Evolutionary conservation across 768 basidiomycete genomes (phyloP), one percentile per base, ranked within the genome.

Genomic region (Kwoniella dejecticola): DNA sequence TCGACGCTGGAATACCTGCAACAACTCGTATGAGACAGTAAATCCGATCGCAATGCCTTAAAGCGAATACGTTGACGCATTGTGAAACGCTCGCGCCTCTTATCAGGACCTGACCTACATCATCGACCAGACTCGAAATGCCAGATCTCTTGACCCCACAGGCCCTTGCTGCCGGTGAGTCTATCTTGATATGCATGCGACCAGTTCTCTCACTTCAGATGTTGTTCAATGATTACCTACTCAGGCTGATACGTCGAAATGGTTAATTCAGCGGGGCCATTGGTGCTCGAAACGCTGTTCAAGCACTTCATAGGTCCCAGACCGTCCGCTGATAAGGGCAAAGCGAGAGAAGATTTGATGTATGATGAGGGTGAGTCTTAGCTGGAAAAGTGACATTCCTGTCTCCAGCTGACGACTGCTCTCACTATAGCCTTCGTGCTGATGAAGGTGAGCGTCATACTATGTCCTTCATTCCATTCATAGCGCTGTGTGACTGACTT

Each of bases 261-360:
- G 21, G 4, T 26, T n/a, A 41, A 17, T 17, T 58, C 52, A 69
- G 74, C 74, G 24, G 75, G 75, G n/a, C 77, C 77, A 2, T 58
- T 78, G 24, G 57, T 78, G 40, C 67, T 78, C 38, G 75, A 75
- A 49, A 90, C 88, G 0, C 82, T 91, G n/a, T 82, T 91, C 71
- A 89, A 88, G 75, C 91, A 93, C 74, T 94, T 91, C 77, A 84
- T 93, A 48, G 87, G 88, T 44, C 83, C 86, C 13, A 75, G 72
- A 50, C 53, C 61, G 26, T 60, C 69, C 6, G 66, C 69, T 10
- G 78, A 80, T 38, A 77, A 78, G 30, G 80, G 81, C 33, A 81
- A 83, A 33, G 84, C 84, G 52, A 64, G 57, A 24, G 71, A 73
- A 10, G 89, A 92, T 73, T 79, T 93, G 26, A 78, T 93, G 59